Evolutionary conservation across 2,329 filamentous ascomycete genomes (phyloP), one percentile per base, ranked within the genome.

Genomic region (Neospermospora avenae): DNA sequence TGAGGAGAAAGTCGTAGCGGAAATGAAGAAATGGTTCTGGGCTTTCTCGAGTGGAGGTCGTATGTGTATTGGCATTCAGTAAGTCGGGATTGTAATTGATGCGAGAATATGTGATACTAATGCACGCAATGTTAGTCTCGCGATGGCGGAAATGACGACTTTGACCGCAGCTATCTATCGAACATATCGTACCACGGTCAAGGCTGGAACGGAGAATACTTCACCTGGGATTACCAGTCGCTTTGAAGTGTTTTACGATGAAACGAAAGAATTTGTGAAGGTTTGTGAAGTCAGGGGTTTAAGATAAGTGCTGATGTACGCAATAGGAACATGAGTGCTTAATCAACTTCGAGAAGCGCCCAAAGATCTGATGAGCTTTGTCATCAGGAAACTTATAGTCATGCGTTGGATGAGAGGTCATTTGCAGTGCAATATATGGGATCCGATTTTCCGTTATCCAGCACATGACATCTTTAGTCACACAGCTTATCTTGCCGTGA

Each of bases 41-140:
- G 84, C 86, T 0, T 90, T 90, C 69, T 84, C 86, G 0, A 86
- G 82, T 6, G 86, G 87, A 0, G 83, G 86, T 0, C 77, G 86
- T 24, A 85, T 87, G 71, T 90, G 87, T 63, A 77, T 90, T 4
- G 87, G 86, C 0, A 81, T 64, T 70, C 74, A 59, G 66, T 68
- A 42, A 34, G 24, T 22, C 34, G 8, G 22, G 13, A 14, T 20
- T 11, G 10, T 18, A 41, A 41, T 54, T 34, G n/a, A 16, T n/a
- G n/a, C n/a, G n/a, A n/a, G n/a, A n/a, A 39, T 3, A 5, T 39
- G 4, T 13, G 4, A 13, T 39, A 11, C 37, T 57, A 13, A 28
- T 34, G 5, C 3, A 6, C 25, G n/a, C n/a, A n/a, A n/a, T n/a
- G n/a, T n/a, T 51, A 78, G 76, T 67, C 69, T 81, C 8, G 79